Conservation (phyloP, 495 filamentous ascomycete species). For the Penicillium pulvis region DNA sequence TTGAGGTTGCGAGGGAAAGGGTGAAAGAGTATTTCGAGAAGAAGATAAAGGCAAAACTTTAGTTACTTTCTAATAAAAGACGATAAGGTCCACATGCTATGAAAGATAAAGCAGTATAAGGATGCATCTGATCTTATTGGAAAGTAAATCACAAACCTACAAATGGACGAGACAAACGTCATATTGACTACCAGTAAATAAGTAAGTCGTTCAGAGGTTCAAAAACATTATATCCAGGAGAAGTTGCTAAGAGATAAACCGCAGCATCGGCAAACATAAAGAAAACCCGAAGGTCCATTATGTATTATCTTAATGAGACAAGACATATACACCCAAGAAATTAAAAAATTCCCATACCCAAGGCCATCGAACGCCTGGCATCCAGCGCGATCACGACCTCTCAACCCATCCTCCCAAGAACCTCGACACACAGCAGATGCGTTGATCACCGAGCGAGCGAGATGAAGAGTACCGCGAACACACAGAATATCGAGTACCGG, state of each 20-base stretch:
- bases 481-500: background rate
- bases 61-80: background rate
- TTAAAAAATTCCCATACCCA: slow-evolving; percentile 12
- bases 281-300: slow-evolving; percentile 18
- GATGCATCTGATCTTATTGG: background rate
- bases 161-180: background rate
- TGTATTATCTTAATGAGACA: slow-evolving; percentile 33
- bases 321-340: slow-evolving; percentile 28
- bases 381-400: slow-evolving; percentile 2
- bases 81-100: background rate
- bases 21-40: slow-evolving; percentile 60
- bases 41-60: slow-evolving; percentile 56
- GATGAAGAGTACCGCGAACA: background rate
- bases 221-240: slow-evolving; percentile 27
- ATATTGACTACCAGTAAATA: background rate
- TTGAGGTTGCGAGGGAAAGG: slow-evolving; percentile 56
- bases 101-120: background rate
- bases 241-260: slow-evolving; percentile 10
- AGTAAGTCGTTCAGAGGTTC: slow-evolving; percentile 7
- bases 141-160: background rate
- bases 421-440: slow-evolving; percentile 13
- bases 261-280: slow-evolving; percentile 18
- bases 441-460: background rate
- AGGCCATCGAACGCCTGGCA: slow-evolving; percentile 17
- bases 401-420: background rate